Conservation (phyloP, 805 yeast genomes). For the Pichia rugopelliculosa region DNA sequence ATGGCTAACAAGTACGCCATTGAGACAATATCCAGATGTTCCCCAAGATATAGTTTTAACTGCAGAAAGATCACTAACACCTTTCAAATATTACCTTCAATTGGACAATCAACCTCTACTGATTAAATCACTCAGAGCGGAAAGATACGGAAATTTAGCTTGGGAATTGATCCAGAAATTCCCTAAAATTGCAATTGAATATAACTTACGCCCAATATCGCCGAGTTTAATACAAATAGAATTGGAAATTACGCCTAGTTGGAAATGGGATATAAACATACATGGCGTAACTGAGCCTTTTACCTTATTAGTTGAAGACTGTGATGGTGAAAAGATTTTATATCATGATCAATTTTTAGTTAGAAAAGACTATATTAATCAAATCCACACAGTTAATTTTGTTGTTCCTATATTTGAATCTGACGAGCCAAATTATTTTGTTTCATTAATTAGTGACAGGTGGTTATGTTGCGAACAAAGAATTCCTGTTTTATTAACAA, state of each 20-base stretch:
- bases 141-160: slow-evolving; percentile 52
- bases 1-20: slow-evolving; percentile 83
- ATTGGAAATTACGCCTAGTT: slow-evolving; percentile 59
- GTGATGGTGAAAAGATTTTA: slow-evolving; percentile 72
- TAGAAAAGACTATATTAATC: slow-evolving; percentile 39
- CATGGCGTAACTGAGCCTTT: slow-evolving; percentile 67
- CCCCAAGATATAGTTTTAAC: slow-evolving; percentile 64
- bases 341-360: slow-evolving; percentile 49
- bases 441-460: slow-evolving; percentile 65
- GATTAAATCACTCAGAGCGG: slow-evolving; percentile 72
- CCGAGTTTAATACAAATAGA: slow-evolving; percentile 58
- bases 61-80: slow-evolving; percentile 73
- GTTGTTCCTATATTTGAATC: slow-evolving; percentile 56
- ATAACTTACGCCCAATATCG: slow-evolving; percentile 71
- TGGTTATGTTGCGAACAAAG: slow-evolving; percentile 76
- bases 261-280: slow-evolving; percentile 64
- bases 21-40: slow-evolving; percentile 71
- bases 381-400: slow-evolving; percentile 55
- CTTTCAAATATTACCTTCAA: slow-evolving; percentile 72
- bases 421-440: slow-evolving; percentile 60
- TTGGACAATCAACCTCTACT: slow-evolving; percentile 63
- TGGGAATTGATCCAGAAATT: slow-evolving; percentile 59
- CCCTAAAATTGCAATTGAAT: slow-evolving; percentile 57
- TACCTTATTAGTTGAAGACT: slow-evolving; percentile 68
- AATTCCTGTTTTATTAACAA: slow-evolving; percentile 49